Evolutionary conservation across 2,329 filamentous ascomycete genomes (phyloP).

Genomic region (Aureobasidium sp.): DNA sequence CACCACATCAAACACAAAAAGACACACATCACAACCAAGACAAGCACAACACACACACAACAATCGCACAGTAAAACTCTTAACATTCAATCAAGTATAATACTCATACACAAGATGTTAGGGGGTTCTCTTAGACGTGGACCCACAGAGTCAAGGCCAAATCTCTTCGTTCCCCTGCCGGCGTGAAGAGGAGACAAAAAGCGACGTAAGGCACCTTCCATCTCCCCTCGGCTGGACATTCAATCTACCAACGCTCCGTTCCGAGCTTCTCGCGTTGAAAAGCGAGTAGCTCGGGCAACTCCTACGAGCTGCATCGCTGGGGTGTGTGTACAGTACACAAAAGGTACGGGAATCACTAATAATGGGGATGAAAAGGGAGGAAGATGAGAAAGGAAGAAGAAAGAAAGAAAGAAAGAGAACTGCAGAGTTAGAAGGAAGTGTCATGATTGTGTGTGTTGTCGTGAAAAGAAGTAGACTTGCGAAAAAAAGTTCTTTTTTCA

Average conservation of each 20-base stretch:
- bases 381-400: too few relatives aligned
- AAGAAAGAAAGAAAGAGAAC: neutral
- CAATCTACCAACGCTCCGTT: conserved; percentile 40
- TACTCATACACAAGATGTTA: too few relatives aligned
- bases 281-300: conserved; percentile 31
- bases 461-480: conserved; percentile 3
- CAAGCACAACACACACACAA: too few relatives aligned
- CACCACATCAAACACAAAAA: too few relatives aligned
- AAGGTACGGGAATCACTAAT: neutral
- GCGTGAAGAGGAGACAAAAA: conserved; percentile 1
- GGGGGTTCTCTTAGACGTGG: conserved; percentile 29
- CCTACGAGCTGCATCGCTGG: conserved; percentile 37
- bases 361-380: neutral
- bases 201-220: conserved; percentile 12
- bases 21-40: too few relatives aligned
- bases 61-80: too few relatives aligned
- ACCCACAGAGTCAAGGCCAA: conserved; percentile 15
- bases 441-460: conserved; percentile 8
- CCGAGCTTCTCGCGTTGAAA: conserved; percentile 28
- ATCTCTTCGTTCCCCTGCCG: conserved; percentile 28
- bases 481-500: conserved; percentile 6
- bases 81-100: too few relatives aligned
- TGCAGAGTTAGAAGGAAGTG: conserved; percentile 1
- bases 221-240: conserved; percentile 14
- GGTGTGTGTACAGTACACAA: conserved; percentile 13